These are phyloP conservation scores for Vitis vinifera DNA, from an alignment of 164 flowering plant genomes.

Conservation along the genomic window ASM3070453v1 NC_081806.1:7492501-7493000, in stretches of 20 bases:
- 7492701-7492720: slow-evolving; percentile 1
- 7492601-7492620: background rate
- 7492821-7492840: too few relatives aligned
- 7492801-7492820: too few relatives aligned
- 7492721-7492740: background rate
- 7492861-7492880: too few relatives aligned
- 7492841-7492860: too few relatives aligned
- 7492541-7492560: background rate
- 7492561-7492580: background rate
- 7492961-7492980: background rate
- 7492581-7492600: background rate
- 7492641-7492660: too few relatives aligned
- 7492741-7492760: background rate
- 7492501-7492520: background rate
- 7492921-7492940: background rate
- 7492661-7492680: background rate
- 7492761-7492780: background rate
- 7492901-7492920: background rate
- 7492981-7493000: slow-evolving; percentile 11
- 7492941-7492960: background rate
- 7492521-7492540: background rate
- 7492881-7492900: background rate
- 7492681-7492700: background rate
- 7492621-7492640: background rate
- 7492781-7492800: too few relatives aligned